A percentile compares a stretch with the other conserved stretches of the same genome.
Conservation (phyloP, 2,329 filamentous ascomycete species). For the Clonostachys chloroleuca region DNA sequence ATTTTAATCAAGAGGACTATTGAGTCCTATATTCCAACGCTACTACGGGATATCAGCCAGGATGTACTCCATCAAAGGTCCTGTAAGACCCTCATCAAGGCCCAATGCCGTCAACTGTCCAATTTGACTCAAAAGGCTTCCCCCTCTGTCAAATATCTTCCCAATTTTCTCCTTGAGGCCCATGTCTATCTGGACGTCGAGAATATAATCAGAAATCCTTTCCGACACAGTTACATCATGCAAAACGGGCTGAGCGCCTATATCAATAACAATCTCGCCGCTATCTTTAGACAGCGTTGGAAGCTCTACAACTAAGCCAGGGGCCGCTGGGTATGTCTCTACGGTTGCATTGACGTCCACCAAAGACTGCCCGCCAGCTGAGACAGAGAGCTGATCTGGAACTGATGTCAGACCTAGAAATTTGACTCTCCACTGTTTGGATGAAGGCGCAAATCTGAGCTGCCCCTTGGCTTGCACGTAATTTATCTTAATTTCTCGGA, state of each 20-base stretch:
- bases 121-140: slow-evolving; percentile 9
- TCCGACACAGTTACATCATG: slow-evolving; percentile 7
- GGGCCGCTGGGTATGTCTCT: background rate
- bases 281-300: background rate
- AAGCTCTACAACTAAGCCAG: background rate
- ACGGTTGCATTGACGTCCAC: background rate
- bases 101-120: slow-evolving; percentile 14
- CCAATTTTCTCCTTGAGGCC: slow-evolving; percentile 15
- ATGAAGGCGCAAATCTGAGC: background rate
- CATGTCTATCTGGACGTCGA: slow-evolving; percentile 19
- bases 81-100: slow-evolving; percentile 12
- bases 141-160: slow-evolving; percentile 7
- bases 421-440: slow-evolving; percentile 4
- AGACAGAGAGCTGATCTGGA: background rate
- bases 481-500: background rate
- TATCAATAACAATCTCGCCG: background rate
- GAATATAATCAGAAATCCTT: slow-evolving; percentile 9
- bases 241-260: slow-evolving; percentile 4
- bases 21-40: too few relatives aligned
- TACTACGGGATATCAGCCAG: slow-evolving; percentile 15
- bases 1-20: too few relatives aligned
- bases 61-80: slow-evolving; percentile 16
- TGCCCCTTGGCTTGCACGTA: slow-evolving; percentile 5
- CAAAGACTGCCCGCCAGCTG: background rate
- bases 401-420: slow-evolving; percentile 1